Percentiles rank a stretch among this genome's conserved stretches.
These are phyloP conservation scores for Aureobasidium sp. DNA, from an alignment of 2,329 filamentous ascomycete species.

Conservation along the genomic window DNA sequence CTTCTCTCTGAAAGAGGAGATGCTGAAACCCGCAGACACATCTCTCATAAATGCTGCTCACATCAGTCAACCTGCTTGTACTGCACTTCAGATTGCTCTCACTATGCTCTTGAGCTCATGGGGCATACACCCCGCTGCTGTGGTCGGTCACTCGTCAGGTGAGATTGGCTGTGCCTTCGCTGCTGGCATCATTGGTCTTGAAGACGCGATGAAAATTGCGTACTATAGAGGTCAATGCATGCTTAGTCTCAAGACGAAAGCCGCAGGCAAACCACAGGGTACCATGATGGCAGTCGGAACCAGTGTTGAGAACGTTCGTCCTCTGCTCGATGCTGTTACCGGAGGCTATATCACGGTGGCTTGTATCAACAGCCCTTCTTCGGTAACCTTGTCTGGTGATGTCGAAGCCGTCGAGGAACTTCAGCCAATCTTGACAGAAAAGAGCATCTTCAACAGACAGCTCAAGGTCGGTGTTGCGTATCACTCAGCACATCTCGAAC, in stretches of 20 bases:
- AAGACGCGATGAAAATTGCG: conserved; percentile 20
- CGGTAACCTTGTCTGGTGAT: conserved; percentile 43
- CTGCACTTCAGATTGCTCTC: conserved; percentile 48
- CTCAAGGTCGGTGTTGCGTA: conserved; percentile 1
- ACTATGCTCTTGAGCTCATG: conserved; percentile 33
- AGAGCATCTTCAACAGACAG: conserved; percentile 12
- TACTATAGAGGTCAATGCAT: conserved; percentile 21
- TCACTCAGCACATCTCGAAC: conserved; percentile 7
- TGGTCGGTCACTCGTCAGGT: conserved; percentile 28
- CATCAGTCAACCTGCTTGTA: conserved; percentile 44
- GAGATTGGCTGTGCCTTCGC: conserved; percentile 31
- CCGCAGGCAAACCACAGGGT: background rate
- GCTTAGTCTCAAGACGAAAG: conserved; percentile 8
- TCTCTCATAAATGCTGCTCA: conserved; percentile 9
- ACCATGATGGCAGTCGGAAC: conserved; percentile 31
- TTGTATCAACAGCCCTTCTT: conserved; percentile 35
- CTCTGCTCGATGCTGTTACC: conserved; percentile 17
- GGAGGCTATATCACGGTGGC: conserved; percentile 19
- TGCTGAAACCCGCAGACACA: background rate
- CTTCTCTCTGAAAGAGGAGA: conserved; percentile 1
- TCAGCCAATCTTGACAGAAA: conserved; percentile 7
- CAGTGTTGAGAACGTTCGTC: conserved; percentile 18
- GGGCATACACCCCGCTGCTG: conserved; percentile 21
- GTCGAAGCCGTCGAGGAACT: conserved; percentile 1
- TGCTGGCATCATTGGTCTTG: conserved; percentile 18